phyloP scores from a whole-genome alignment of 768 basidiomycete genomes.

The Rhizopogon roseolus region DNA sequence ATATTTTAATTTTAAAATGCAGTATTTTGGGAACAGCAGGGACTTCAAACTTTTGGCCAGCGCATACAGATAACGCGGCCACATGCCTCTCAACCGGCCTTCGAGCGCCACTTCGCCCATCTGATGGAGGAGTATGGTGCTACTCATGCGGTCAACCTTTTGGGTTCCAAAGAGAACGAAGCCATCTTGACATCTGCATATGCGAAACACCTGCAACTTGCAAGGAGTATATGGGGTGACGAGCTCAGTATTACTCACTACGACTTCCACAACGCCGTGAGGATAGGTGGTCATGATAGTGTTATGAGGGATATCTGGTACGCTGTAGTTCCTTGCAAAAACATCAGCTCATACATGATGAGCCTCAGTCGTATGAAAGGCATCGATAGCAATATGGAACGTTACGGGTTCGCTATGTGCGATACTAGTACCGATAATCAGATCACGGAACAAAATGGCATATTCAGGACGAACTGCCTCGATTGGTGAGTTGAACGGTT shows the following conservation, averaged over 20 bases:
- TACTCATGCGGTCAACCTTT: slow-evolving; percentile 85
- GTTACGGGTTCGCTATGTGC: slow-evolving; percentile 83
- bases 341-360: slow-evolving; percentile 4
- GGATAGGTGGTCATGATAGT: slow-evolving; percentile 81
- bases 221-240: slow-evolving; percentile 57
- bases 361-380: slow-evolving; percentile 52
- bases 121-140: slow-evolving; percentile 82
- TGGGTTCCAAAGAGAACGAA: slow-evolving; percentile 92
- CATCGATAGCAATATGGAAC: slow-evolving; percentile 62
- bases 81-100: slow-evolving; percentile 94
- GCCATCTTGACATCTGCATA: slow-evolving; percentile 80
- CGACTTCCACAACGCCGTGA: slow-evolving; percentile 88
- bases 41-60: slow-evolving; percentile 90
- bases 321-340: slow-evolving; percentile 6
- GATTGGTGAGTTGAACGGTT: slow-evolving; percentile 65
- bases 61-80: slow-evolving; percentile 94
- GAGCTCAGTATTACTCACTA: slow-evolving; percentile 80
- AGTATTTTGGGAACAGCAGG: slow-evolving; percentile 99
- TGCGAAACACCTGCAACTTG: slow-evolving; percentile 69
- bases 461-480: slow-evolving; percentile 92
- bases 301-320: slow-evolving; percentile 72
- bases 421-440: slow-evolving; percentile 60
- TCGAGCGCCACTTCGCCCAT: slow-evolving; percentile 89
- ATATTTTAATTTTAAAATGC: slow-evolving; percentile 9
- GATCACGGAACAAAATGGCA: slow-evolving; percentile 86